Conservation (phyloP, 2,329 filamentous ascomycete species). For the Stemphylium lycopersici region DNA sequence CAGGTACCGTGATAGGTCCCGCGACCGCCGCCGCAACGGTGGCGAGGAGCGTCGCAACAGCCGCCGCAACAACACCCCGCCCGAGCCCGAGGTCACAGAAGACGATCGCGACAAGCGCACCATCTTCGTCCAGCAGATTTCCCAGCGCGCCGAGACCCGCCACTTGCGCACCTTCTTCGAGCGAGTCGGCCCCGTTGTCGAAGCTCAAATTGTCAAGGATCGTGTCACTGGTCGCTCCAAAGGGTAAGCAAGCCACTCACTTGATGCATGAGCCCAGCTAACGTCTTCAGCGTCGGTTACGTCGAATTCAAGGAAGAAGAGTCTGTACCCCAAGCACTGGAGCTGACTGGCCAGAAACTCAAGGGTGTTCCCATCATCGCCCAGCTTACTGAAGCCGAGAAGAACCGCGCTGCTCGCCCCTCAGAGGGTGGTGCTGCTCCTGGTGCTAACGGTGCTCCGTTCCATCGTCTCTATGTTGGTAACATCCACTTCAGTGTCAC, state of each 20-base stretch:
- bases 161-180: constrained; percentile 96
- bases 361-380: constrained; percentile 98
- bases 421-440: constrained; percentile 62
- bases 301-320: constrained; percentile 98
- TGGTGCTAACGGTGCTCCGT: constrained; percentile 84
- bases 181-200: constrained; percentile 90
- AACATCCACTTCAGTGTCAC: constrained; percentile 99
- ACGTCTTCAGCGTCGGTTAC: constrained; percentile 81
- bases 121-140: constrained; percentile 97
- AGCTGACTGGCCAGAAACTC: constrained; percentile 98
- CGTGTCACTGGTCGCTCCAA: constrained; percentile 96
- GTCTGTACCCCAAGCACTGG: constrained; percentile 88
- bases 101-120: constrained; percentile 97
- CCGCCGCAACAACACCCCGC: constrained; percentile 50
- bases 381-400: constrained; percentile 97
- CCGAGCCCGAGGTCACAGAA: constrained; percentile 79
- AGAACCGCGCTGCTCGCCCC: constrained; percentile 94
- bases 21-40: constrained; percentile 50
- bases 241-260: constrained; percentile 67
- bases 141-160: constrained; percentile 87
- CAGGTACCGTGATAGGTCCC: constrained; percentile 57
- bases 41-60: constrained; percentile 54
- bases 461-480: constrained; percentile 97
- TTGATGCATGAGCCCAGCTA: constrained; percentile 38
- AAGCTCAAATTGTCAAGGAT: constrained; percentile 98